These are phyloP conservation scores for Colletotrichum horii DNA, from an alignment of 2,329 filamentous ascomycete species.

Conservation along the genomic window DNA sequence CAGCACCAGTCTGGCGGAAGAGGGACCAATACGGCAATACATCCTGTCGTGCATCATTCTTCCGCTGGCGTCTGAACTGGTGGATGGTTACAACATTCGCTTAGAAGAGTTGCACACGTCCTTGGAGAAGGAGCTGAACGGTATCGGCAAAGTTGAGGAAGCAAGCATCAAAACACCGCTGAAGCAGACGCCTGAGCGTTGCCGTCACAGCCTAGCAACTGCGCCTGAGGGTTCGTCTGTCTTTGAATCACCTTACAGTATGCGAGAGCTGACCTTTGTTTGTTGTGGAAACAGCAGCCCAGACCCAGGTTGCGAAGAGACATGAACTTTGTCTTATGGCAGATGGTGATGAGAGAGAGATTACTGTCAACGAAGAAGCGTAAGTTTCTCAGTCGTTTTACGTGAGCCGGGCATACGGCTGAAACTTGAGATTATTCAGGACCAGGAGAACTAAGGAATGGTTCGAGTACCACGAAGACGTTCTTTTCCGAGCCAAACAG, in stretches of 20 bases:
- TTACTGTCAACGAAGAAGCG: not conserved
- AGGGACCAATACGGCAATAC: not conserved
- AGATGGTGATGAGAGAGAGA: not conserved
- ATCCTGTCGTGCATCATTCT: not conserved
- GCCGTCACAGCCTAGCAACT: fast-evolving
- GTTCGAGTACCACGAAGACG: not conserved
- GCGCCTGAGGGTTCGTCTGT: not conserved
- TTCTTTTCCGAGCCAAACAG: not conserved
- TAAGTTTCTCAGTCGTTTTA: not conserved
- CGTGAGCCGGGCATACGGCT: not conserved
- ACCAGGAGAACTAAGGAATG: not conserved
- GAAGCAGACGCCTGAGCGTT: fast-evolving
- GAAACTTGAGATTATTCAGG: fast-evolving
- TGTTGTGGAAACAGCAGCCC: fast-evolving
- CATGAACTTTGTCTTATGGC: not conserved
- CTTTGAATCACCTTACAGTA: not conserved
- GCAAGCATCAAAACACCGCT: fast-evolving
- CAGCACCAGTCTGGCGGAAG: not conserved
- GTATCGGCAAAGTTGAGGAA: fast-evolving
- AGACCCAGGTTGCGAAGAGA: fast-evolving
- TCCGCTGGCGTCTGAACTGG: not conserved
- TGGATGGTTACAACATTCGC: not conserved
- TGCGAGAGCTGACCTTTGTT: not conserved
- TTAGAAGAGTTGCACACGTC: not conserved
- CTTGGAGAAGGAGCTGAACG: not conserved